Evolutionary conservation across 768 basidiomycete genomes (phyloP), one percentile per base, ranked within the genome.

Genomic region (Boletus sp.): DNA sequence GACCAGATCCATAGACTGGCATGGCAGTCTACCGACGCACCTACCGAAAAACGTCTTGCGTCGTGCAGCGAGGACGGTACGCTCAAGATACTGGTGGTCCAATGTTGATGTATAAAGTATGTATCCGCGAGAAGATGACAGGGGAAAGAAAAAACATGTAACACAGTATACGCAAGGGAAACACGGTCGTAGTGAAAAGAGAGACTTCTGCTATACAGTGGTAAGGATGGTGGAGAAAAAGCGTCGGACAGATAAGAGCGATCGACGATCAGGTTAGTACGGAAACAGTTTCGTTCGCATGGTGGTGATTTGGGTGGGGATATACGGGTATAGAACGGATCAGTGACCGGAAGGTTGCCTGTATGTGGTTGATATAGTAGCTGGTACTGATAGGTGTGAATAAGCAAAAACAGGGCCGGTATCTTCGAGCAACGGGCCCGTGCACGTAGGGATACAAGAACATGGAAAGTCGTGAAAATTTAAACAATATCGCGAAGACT

Each of bases 21-120:
- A n/a, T 98, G 92, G 92, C 80, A 87, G 37, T 84, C 87, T 32
- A 70, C 70, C 14, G 64, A 59, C 7, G 61, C 69, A 32, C 61
- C 57, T 11, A 56, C 61, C n/a, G 57, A 64, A 53, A 75, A 72
- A 55, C 78, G 84, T 57, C 80, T 98, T 51, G 95, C 92, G 35
- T 92, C 86, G 56, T 92, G 92, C 66, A 91, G 92, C 72, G 93
- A 96, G 77, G 95, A 98, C 80, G 86, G 91, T 78, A 90, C 89
- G 78, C 77, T 95, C 74, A 89, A 85, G 73, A 79, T 96, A 76
- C 75, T 85, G 72, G 78, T 77, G 67, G 76, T 92, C 76, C 82
- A 79, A 79, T 63, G 68, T 77, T 66, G 71, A 74, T 75, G 75
- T 72, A 71, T 77, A 78, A 76, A 76, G 75, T 75, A 75, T 62